phyloP scores from a whole-genome alignment of 169 alveolate species.

The Hepatocystis sp. region DNA sequence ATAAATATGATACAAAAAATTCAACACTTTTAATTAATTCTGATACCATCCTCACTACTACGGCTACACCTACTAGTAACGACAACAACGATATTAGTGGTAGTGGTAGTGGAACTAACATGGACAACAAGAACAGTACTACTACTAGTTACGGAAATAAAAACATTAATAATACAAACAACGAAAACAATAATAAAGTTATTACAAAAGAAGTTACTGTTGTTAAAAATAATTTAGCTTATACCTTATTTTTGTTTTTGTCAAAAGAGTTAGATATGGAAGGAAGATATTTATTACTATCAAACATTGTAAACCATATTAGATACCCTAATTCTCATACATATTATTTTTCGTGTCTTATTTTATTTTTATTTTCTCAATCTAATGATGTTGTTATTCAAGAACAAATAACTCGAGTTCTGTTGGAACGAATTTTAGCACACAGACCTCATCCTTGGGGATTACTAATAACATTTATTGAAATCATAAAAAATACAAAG shows the following conservation, averaged over 20 bases:
- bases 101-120: not conserved
- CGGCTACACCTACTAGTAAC: too few relatives aligned
- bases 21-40: too few relatives aligned
- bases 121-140: too few relatives aligned
- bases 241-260: slow-evolving; percentile 82
- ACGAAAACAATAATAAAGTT: not conserved
- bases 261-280: slow-evolving; percentile 87
- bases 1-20: too few relatives aligned
- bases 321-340: slow-evolving; percentile 97
- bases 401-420: slow-evolving; percentile 92
- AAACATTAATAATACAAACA: not conserved
- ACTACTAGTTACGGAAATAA: too few relatives aligned
- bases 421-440: slow-evolving; percentile 92
- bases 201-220: slow-evolving; percentile 11
- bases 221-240: slow-evolving; percentile 59
- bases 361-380: slow-evolving; percentile 81
- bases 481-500: slow-evolving; percentile 88
- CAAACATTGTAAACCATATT: slow-evolving; percentile 95
- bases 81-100: too few relatives aligned
- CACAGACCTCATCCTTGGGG: slow-evolving; percentile 99
- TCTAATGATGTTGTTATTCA: slow-evolving; percentile 90
- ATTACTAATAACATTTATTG: slow-evolving; percentile 89
- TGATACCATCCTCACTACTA: too few relatives aligned
- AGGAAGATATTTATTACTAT: slow-evolving; percentile 91
- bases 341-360: slow-evolving; percentile 91